These are phyloP conservation scores for Yarrowia divulgata DNA, from an alignment of 805 yeast genomes.

Conservation along the genomic window DNA sequence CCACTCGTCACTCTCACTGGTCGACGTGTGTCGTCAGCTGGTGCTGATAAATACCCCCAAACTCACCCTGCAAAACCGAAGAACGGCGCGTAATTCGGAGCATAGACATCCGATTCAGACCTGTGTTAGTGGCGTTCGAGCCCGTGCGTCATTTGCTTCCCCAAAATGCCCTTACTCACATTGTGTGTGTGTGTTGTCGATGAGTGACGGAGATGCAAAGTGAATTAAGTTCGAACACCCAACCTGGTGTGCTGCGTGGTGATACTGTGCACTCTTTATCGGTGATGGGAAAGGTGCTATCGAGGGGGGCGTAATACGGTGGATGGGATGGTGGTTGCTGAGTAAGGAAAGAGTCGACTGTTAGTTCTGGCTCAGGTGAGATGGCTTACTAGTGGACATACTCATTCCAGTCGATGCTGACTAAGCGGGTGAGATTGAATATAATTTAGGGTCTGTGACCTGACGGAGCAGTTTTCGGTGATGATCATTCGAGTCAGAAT, in stretches of 20 bases:
- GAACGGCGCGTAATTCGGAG: slow-evolving; percentile 95
- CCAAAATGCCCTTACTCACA: slow-evolving; percentile 10
- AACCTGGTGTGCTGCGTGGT: slow-evolving; percentile 22
- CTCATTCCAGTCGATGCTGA: too few relatives aligned
- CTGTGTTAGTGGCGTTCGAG: slow-evolving; percentile 42
- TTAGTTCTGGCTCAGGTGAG: too few relatives aligned
- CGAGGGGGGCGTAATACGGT: background rate
- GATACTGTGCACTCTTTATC: slow-evolving; percentile 8
- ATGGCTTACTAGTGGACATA: too few relatives aligned
- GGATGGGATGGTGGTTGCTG: too few relatives aligned
- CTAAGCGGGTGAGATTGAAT: too few relatives aligned
- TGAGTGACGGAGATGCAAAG: slow-evolving; percentile 34
- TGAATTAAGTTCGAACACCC: slow-evolving; percentile 23
- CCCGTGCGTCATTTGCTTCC: background rate
- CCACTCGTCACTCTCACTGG: background rate
- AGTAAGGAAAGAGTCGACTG: too few relatives aligned
- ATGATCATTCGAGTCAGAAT: too few relatives aligned
- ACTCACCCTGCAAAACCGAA: slow-evolving; percentile 91
- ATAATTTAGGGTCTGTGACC: too few relatives aligned
- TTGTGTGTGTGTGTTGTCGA: slow-evolving; percentile 34
- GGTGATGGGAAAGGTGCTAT: background rate
- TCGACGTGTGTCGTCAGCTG: slow-evolving; percentile 2
- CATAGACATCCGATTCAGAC: slow-evolving; percentile 63
- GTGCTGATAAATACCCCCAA: background rate
- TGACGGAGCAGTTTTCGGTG: too few relatives aligned